phyloP scores from a whole-genome alignment of 805 yeast genomes.

The Wickerhamiella parazyma region DNA sequence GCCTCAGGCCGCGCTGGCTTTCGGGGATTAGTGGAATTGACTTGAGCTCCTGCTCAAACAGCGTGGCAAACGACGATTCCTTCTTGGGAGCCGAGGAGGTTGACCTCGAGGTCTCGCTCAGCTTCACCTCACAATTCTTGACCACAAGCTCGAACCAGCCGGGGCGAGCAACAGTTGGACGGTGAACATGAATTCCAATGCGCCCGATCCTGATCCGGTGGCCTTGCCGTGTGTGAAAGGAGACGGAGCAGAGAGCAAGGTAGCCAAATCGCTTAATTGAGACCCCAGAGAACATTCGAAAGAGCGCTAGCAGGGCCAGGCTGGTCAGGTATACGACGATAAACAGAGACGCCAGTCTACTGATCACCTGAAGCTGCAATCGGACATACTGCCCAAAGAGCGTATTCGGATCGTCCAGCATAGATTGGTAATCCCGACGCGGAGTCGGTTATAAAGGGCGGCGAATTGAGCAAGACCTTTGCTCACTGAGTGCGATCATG shows the following conservation, averaged over 20 bases:
- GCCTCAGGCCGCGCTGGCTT: slow-evolving; percentile 3
- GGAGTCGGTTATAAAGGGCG: neutral
- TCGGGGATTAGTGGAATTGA: slow-evolving; percentile 16
- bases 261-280: slow-evolving; percentile 32
- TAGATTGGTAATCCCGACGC: neutral
- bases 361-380: slow-evolving; percentile 19
- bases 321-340: slow-evolving; percentile 22
- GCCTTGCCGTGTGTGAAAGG: slow-evolving; percentile 26
- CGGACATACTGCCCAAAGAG: slow-evolving; percentile 17
- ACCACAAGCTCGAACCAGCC: slow-evolving; percentile 28
- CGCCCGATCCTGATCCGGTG: slow-evolving; percentile 25
- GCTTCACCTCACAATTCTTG: slow-evolving; percentile 22
- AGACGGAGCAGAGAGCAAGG: slow-evolving; percentile 27
- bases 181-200: slow-evolving; percentile 26
- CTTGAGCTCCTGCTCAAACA: slow-evolving; percentile 3
- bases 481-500: neutral
- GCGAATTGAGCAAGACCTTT: no score
- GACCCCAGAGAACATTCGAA: slow-evolving; percentile 30
- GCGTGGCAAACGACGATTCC: neutral
- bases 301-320: slow-evolving; percentile 27
- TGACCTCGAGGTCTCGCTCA: neutral
- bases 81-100: neutral
- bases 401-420: slow-evolving; percentile 8
- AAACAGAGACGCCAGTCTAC: slow-evolving; percentile 15
- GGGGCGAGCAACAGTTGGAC: slow-evolving; percentile 31